phyloP scores from a whole-genome alignment of 225 moss, liverwort and hornwort species.

The Straminergon stramineum region DNA sequence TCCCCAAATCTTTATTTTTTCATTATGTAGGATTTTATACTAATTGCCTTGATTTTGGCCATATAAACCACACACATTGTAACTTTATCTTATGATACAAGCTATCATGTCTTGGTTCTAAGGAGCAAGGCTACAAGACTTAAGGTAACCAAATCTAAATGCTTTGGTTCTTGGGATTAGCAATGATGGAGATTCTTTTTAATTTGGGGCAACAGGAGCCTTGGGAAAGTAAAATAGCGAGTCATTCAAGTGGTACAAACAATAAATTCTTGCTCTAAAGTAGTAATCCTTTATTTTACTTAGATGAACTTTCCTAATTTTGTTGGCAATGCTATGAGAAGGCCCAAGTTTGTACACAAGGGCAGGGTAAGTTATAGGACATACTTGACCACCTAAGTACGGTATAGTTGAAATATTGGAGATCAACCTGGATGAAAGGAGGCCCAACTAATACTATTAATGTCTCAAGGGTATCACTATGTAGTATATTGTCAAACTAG shows the following conservation, averaged over 20 bases:
- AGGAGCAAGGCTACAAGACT: fast-evolving
- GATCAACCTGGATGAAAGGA: background rate
- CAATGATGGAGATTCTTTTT: background rate
- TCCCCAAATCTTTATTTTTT: background rate
- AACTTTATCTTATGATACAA: too few relatives aligned
- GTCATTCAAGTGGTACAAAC: fast-evolving
- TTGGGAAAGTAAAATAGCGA: background rate
- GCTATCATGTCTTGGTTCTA: background rate
- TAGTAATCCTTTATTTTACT: fast-evolving
- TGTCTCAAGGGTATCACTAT: background rate
- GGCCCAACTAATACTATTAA: fast-evolving
- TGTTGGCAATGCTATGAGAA: fast-evolving
- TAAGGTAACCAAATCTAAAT: background rate
- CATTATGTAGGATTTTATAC: background rate
- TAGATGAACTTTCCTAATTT: background rate
- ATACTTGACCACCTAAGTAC: fast-evolving
- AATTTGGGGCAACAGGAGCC: fast-evolving
- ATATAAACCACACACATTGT: background rate
- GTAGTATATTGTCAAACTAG: too few relatives aligned
- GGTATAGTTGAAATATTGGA: fast-evolving
- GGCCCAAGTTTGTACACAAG: background rate
- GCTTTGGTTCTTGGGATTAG: background rate
- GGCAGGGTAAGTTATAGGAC: fast-evolving
- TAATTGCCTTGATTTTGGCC: background rate
- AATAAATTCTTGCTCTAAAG: background rate